A percentile compares a stretch with the other conserved stretches of the same genome.
Evolutionary conservation across 257 asterid species (phyloP).

Genomic region (Primulina huaijiensis): DNA sequence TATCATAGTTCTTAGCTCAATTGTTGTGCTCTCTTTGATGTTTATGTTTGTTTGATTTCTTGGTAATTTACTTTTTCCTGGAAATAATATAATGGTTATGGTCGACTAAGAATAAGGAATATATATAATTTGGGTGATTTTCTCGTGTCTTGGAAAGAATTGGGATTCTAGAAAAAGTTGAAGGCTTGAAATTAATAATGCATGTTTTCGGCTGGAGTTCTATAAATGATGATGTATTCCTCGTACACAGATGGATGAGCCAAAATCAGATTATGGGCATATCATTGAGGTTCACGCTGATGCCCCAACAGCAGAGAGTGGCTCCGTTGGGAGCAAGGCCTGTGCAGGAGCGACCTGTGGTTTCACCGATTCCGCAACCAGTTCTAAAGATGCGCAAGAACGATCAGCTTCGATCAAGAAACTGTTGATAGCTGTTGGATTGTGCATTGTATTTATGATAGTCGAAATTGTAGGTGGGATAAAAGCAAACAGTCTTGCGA

Average conservation of each 20-base stretch:
- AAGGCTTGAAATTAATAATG: not conserved
- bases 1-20: not conserved
- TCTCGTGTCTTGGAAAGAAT: no score
- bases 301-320: constrained; percentile 35
- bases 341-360: constrained; percentile 84
- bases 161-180: not conserved
- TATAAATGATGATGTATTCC: not conserved
- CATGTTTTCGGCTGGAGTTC: no score
- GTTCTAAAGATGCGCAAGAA: constrained; percentile 63
- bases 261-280: constrained; percentile 40
- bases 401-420: constrained; percentile 76
- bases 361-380: constrained; percentile 59
- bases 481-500: constrained; percentile 87
- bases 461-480: constrained; percentile 85
- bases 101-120: not conserved
- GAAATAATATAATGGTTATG: not conserved
- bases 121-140: no score
- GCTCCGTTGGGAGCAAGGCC: constrained; percentile 40
- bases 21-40: not conserved
- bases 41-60: no score
- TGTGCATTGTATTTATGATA: constrained; percentile 74
- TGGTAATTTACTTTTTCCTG: not conserved
- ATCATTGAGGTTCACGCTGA: constrained; percentile 51
- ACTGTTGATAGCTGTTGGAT: constrained; percentile 57
- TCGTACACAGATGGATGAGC: constrained; percentile 57